A percentile compares a stretch with the other conserved stretches of the same genome.
Conservation (phyloP, 2,329 filamentous ascomycete genomes). For the Clonostachys solani region DNA sequence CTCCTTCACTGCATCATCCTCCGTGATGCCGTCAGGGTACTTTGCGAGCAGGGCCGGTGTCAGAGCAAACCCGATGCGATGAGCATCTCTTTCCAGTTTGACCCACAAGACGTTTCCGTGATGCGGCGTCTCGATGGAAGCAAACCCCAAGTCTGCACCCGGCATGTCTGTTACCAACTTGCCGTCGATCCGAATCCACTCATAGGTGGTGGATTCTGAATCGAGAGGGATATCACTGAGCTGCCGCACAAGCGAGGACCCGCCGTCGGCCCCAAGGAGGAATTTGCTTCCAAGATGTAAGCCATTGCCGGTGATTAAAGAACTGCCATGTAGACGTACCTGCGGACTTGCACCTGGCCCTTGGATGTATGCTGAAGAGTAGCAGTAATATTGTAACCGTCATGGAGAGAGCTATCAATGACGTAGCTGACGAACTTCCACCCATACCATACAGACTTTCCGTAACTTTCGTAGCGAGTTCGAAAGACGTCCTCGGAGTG, state of each 20-base stretch:
- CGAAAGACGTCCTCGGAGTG: conserved; percentile 50
- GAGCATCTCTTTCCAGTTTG: conserved; percentile 45
- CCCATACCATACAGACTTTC: conserved; percentile 25
- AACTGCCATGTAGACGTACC: conserved; percentile 3
- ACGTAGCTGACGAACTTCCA: conserved; percentile 28
- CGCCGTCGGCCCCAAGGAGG: conserved; percentile 47
- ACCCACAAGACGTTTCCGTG: conserved; percentile 54
- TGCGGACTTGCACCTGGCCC: conserved; percentile 1
- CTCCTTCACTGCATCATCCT: conserved; percentile 50
- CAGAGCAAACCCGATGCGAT: conserved; percentile 48
- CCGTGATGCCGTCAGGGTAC: conserved; percentile 23
- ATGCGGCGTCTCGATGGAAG: conserved; percentile 41
- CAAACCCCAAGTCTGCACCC: conserved; percentile 13
- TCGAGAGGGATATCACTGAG: conserved; percentile 42
- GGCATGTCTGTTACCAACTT: conserved; percentile 43
- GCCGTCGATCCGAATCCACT: conserved; percentile 50
- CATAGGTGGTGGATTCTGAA: conserved; percentile 37
- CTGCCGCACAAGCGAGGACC: conserved; percentile 40
- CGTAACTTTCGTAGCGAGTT: conserved; percentile 25
- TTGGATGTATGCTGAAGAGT: neutral
- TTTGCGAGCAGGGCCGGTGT: conserved; percentile 31
- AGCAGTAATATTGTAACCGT: conserved; percentile 1
- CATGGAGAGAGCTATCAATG: neutral
- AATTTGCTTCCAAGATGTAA: conserved; percentile 27
- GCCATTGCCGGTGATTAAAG: neutral